Conservation (phyloP, 768 basidiomycete genomes). For the Mycena floridula region DNA sequence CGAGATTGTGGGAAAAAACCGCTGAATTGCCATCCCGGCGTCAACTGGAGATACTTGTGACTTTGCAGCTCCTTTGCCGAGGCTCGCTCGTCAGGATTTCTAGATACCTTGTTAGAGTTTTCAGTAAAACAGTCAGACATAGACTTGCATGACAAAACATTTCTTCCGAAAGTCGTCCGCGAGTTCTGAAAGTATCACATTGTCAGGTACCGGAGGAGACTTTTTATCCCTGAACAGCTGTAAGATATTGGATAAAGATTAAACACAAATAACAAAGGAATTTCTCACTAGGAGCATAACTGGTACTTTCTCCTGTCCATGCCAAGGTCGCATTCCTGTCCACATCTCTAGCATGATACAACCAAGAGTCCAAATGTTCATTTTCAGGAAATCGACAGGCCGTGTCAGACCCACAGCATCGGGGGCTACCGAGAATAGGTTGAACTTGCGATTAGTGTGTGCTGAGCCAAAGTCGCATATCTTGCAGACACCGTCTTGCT, state of each 20-base stretch:
- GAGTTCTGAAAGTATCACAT: conserved; percentile 1
- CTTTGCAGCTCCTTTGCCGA: conserved; percentile 55
- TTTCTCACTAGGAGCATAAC: conserved; percentile 63
- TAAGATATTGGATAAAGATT: not conserved
- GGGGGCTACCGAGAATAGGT: conserved; percentile 88
- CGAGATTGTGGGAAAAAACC: too few relatives aligned
- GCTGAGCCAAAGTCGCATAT: conserved; percentile 60
- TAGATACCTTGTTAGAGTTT: conserved; percentile 18
- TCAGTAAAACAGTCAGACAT: not conserved
- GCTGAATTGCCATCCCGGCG: conserved; percentile 13
- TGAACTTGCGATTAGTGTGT: conserved; percentile 33
- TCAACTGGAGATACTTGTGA: conserved; percentile 20
- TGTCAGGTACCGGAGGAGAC: conserved; percentile 1
- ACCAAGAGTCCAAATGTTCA: conserved; percentile 79
- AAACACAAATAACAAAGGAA: conserved; percentile 1
- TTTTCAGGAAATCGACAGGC: conserved; percentile 56
- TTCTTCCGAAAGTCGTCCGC: conserved; percentile 1
- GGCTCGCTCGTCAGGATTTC: conserved; percentile 67
- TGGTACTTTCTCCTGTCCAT: conserved; percentile 55
- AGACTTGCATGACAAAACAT: conserved; percentile 2
- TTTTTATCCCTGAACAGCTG: not conserved
- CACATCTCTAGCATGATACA: conserved; percentile 81
- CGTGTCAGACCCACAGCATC: conserved; percentile 34
- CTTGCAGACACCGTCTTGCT: conserved; percentile 67
- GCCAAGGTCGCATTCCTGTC: conserved; percentile 72